phyloP scores from a whole-genome alignment of 306 rosid genomes.

The Pyrus communis region DNA sequence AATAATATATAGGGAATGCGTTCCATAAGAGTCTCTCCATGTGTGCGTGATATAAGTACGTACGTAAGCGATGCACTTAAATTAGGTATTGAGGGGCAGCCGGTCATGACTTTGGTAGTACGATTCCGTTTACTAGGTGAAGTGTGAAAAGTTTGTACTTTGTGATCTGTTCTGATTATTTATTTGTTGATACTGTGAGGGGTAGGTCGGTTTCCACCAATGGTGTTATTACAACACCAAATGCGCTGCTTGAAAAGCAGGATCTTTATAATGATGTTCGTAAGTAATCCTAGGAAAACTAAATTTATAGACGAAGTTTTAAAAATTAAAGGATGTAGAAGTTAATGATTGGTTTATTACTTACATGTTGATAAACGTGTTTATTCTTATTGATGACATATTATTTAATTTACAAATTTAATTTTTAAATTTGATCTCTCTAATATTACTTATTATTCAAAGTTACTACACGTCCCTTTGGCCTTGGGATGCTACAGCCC shows the following conservation, averaged over 20 bases:
- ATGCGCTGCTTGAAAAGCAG: background rate
- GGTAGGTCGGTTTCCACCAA: background rate
- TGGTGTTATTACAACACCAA: background rate
- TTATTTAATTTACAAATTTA: too few relatives aligned
- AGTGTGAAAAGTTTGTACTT: too few relatives aligned
- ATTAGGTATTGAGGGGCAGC: background rate
- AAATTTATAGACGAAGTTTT: too few relatives aligned
- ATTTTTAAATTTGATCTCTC: too few relatives aligned
- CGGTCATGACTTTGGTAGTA: background rate
- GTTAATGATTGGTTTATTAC: too few relatives aligned
- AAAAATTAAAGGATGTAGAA: accelerated
- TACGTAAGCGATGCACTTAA: background rate
- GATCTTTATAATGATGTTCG: background rate
- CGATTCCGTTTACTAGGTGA: background rate
- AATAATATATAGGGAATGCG: too few relatives aligned
- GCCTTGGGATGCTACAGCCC: background rate
- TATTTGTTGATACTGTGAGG: background rate
- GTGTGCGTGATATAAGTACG: background rate
- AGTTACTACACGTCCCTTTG: background rate
- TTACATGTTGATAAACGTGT: too few relatives aligned
- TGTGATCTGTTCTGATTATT: background rate
- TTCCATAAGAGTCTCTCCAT: too few relatives aligned
- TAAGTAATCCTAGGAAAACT: accelerated
- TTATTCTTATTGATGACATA: too few relatives aligned
- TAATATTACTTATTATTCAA: background rate